These are phyloP conservation scores for Telopea speciosissima DNA, from an alignment of 177 flowering plant species.

Conservation along the genomic window DNA sequence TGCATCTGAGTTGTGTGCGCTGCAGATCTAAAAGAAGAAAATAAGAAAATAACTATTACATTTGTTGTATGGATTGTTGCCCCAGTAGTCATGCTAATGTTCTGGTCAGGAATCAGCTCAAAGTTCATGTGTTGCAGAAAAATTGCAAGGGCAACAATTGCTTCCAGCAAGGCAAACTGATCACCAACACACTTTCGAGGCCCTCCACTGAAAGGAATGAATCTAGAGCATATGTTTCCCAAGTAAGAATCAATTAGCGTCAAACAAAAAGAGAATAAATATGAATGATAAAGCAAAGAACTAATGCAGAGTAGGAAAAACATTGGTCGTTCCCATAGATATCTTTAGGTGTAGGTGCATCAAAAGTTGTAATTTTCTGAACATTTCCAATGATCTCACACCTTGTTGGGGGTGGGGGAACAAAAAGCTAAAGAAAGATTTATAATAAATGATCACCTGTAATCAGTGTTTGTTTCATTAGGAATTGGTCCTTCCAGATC, in stretches of 20 bases:
- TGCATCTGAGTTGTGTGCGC: too few species aligned
- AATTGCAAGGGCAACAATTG: conserved; percentile 78
- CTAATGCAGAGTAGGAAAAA: background rate
- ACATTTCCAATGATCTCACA: background rate
- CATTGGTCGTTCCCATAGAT: background rate
- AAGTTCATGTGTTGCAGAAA: conserved; percentile 68
- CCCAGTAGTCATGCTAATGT: conserved; percentile 89
- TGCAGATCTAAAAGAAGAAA: background rate
- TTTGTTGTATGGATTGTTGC: conserved; percentile 96
- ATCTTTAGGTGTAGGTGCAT: background rate
- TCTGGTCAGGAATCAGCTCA: conserved; percentile 84
- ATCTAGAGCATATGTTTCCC: conserved; percentile 33
- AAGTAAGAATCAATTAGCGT: background rate
- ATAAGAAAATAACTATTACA: conserved; percentile 33
- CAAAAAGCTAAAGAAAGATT: background rate
- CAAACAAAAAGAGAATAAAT: background rate
- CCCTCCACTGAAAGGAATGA: conserved; percentile 97
- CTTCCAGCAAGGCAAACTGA: conserved; percentile 91
- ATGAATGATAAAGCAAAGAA: background rate
- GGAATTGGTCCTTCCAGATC: conserved; percentile 78
- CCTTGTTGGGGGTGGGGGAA: too few species aligned
- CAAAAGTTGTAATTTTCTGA: background rate
- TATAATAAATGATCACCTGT: conserved; percentile 38
- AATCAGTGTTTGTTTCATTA: conserved; percentile 89
- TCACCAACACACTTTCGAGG: conserved; percentile 97